phyloP scores from a whole-genome alignment of 75 land plant genomes.

The Selaginella tamariscina region DNA sequence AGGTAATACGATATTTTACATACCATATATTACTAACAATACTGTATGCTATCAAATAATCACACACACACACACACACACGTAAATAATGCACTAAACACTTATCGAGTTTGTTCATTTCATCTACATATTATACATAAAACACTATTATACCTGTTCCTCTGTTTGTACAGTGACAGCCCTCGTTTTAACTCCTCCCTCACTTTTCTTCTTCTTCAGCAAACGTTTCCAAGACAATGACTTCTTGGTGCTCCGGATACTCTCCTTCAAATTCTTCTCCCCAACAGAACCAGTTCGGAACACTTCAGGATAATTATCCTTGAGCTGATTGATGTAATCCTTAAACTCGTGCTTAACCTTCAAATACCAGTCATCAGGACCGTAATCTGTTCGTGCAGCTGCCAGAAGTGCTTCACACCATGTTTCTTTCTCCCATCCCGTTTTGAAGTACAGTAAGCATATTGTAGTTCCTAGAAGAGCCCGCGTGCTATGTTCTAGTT shows the following conservation, averaged over 20 bases:
- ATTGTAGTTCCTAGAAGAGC: constrained; percentile 35
- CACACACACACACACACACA: too few species aligned
- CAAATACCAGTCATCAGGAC: constrained; percentile 29
- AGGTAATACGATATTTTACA: too few species aligned
- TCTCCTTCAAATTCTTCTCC: background rate
- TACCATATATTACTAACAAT: too few species aligned
- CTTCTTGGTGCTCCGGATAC: background rate
- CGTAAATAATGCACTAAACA: too few species aligned
- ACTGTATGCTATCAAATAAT: too few species aligned
- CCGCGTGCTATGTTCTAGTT: constrained; percentile 44
- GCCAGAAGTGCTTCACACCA: constrained; percentile 95
- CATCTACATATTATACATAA: too few species aligned
- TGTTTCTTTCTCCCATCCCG: constrained; percentile 90
- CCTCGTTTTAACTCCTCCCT: background rate
- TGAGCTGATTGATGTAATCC: constrained; percentile 25
- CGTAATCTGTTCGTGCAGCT: constrained; percentile 31
- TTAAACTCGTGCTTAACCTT: constrained; percentile 43
- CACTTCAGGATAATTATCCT: background rate
- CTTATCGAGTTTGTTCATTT: background rate
- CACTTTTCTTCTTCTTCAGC: background rate
- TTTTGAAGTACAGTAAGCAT: constrained; percentile 62
- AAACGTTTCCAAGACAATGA: background rate
- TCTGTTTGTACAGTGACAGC: background rate
- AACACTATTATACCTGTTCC: too few species aligned
- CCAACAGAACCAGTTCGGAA: background rate